Evolutionary conservation across 306 rosid genomes (phyloP).

Genomic region (Hylodesmum podocarpum): DNA sequence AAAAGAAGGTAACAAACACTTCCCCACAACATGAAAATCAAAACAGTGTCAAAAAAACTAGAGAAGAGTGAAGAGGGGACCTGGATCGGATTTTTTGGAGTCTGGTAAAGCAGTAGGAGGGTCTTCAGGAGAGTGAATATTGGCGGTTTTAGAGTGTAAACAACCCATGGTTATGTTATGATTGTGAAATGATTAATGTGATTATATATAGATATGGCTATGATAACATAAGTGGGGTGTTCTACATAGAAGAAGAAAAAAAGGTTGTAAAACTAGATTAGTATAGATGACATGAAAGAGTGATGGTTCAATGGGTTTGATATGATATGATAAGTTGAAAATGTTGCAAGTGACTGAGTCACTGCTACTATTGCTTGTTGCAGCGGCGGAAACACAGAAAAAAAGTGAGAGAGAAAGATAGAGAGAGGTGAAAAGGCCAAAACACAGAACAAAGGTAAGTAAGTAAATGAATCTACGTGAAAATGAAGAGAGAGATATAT

Average conservation of each 20-base stretch:
- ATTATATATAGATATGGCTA: not conserved
- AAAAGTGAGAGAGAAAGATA: not conserved
- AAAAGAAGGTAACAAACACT: not conserved
- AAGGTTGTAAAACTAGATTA: constrained; percentile 8
- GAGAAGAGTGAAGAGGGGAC: constrained; percentile 28
- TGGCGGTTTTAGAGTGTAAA: constrained; percentile 66
- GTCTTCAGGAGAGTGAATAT: constrained; percentile 65
- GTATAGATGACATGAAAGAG: not conserved
- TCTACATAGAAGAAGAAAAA: constrained; percentile 34
- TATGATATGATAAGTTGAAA: constrained; percentile 4
- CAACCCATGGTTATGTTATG: constrained; percentile 55
- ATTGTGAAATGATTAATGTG: not conserved
- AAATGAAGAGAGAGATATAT: not conserved
- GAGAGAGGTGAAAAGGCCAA: constrained; percentile 26
- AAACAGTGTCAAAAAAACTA: not conserved
- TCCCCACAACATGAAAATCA: not conserved
- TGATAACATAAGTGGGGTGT: not conserved
- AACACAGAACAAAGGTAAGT: constrained; percentile 8
- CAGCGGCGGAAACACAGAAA: constrained; percentile 34
- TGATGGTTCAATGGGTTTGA: constrained; percentile 5
- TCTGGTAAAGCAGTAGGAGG: constrained; percentile 56
- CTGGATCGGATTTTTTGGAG: constrained; percentile 60
- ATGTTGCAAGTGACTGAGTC: constrained; percentile 27
- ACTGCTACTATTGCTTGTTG: constrained; percentile 30
- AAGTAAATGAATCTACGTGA: constrained; percentile 26